These are phyloP conservation scores for Fusarium decemcellulare DNA, from an alignment of 2,329 filamentous ascomycete genomes.

Conservation along the genomic window DNA sequence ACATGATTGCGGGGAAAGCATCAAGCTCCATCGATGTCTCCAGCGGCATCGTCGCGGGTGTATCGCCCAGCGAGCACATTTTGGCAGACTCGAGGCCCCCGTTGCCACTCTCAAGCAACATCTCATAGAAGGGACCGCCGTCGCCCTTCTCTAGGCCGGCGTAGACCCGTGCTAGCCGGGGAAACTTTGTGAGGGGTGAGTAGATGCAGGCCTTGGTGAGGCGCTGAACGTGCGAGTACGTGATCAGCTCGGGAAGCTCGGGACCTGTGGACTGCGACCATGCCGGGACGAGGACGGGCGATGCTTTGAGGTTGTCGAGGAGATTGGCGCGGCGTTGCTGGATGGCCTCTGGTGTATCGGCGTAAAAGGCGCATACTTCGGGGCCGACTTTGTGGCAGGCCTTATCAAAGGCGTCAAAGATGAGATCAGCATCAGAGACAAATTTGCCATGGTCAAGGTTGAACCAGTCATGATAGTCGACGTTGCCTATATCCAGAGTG, in stretches of 20 bases:
- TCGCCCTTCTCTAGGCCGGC: constrained; percentile 60
- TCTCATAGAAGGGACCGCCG: constrained; percentile 59
- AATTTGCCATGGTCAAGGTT: constrained; percentile 61
- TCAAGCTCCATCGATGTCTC: constrained; percentile 51
- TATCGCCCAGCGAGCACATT: constrained; percentile 44
- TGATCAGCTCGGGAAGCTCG: constrained; percentile 63
- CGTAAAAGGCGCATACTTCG: constrained; percentile 60
- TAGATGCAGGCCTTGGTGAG: constrained; percentile 61
- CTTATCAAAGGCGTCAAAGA: constrained; percentile 66
- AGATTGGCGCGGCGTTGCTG: constrained; percentile 56
- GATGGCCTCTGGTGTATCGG: constrained; percentile 54
- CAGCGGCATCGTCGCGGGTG: constrained; percentile 45
- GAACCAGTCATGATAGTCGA: constrained; percentile 69
- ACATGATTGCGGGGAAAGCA: constrained; percentile 62
- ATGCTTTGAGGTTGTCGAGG: constrained; percentile 56
- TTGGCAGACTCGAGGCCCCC: constrained; percentile 22
- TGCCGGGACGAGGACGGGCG: constrained; percentile 60
- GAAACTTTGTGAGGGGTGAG: constrained; percentile 59
- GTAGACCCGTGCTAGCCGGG: constrained; percentile 59
- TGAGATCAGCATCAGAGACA: constrained; percentile 67
- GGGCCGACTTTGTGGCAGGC: constrained; percentile 68
- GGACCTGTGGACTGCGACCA: constrained; percentile 47
- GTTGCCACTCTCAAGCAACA: constrained; percentile 38
- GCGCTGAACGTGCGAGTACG: constrained; percentile 62
- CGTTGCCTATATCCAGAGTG: constrained; percentile 54